Conservation (phyloP, 2,329 filamentous ascomycete species). For the Leptodontidium sp. region DNA sequence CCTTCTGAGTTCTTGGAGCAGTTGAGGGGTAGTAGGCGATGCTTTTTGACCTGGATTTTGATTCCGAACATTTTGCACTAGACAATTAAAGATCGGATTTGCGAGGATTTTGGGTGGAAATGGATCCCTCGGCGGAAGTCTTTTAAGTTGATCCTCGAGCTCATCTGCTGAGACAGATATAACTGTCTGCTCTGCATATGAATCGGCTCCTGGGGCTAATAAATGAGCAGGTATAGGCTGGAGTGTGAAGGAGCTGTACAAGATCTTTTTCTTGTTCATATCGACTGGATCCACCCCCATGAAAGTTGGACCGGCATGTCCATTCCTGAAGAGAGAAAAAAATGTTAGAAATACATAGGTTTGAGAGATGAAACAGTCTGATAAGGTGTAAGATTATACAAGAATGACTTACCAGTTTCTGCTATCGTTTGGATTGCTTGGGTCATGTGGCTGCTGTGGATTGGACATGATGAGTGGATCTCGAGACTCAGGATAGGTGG, state of each 20-base stretch:
- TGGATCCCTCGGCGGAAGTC: neutral
- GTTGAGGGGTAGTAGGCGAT: neutral
- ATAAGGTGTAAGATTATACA: too few relatives aligned
- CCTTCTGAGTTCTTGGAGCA: neutral
- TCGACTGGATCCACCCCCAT: neutral
- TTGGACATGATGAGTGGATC: neutral
- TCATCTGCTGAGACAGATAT: neutral
- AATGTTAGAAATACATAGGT: too few relatives aligned
- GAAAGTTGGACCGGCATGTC: neutral
- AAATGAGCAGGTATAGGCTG: neutral
- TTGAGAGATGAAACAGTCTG: too few relatives aligned
- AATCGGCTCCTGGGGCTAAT: neutral
- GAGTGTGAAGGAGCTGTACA: conserved; percentile 1
- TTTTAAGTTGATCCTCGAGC: neutral
- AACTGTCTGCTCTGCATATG: neutral
- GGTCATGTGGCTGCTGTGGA: neutral
- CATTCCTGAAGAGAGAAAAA: neutral
- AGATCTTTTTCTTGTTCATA: neutral
- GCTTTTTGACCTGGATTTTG: neutral
- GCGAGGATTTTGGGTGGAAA: neutral
- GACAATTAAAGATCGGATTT: neutral
- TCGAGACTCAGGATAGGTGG: too few relatives aligned
- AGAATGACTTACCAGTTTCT: neutral
- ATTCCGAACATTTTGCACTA: neutral
- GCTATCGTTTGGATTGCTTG: neutral